Base-by-base conservation (phyloP, 768 basidiomycete genomes). In the Xerocomus brunneocitrinus region DNA sequence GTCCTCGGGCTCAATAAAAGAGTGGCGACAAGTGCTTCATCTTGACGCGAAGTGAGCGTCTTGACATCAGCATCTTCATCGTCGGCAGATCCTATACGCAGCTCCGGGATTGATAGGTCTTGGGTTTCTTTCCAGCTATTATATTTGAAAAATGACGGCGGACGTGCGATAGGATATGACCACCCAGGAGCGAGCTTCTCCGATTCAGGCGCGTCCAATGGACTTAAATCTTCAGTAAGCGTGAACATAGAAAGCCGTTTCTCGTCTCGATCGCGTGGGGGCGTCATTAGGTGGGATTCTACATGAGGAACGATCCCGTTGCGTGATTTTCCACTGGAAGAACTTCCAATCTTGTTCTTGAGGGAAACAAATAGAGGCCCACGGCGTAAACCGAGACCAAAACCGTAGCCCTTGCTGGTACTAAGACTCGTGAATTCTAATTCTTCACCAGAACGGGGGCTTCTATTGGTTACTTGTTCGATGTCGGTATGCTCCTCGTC, bases 1-100 rank as follows among this genome's bases (percentile, higher is more conserved):
- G 71, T 79, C 28, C 79, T 72, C 5, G 79, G 79, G 52, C 78
- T 78, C 52, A 80, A 60, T 43, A 66, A 73, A 39, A 77, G 67
- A 4, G 78, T 63, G 2, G 77, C 77, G 30, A 73, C 72, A 28
- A 74, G 73, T 19, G 75, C 40, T 53, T 67, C 69, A 49, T 58
- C 63, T 46, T 62, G 70, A 54, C 65, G 60, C 22, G 68, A 65
- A 19, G 60, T 64, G 28, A 71, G 62, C 16, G 65, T 70, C 47
- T 64, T 66, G 41, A 62, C 58, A 55, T 69, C 71, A 14, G 62
- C 58, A 46, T 71, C 68, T 46, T 63, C 66, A 32, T 55, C 62
- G 47, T 64, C 62, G 7, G 56, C 40, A 10, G 48, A 49, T 36
- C 58, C 67, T 34, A 40, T 31, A 39, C 27, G 57, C 25, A 68